Evolutionary conservation across 768 basidiomycete genomes (phyloP).

Genomic region (Rubroboletus pulcherrimus): DNA sequence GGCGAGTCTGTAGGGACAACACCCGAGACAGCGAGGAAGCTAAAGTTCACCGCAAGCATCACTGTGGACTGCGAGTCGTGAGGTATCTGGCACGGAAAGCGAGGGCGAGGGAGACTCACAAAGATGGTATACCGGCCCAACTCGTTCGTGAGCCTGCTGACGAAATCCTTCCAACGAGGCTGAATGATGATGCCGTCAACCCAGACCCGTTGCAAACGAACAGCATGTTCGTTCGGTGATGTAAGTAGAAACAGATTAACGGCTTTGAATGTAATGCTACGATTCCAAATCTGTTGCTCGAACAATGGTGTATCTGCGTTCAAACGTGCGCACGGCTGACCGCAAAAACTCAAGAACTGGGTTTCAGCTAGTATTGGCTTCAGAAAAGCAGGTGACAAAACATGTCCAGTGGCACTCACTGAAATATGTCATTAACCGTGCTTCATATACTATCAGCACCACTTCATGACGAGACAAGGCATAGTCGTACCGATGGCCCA

Average conservation of each 20-base stretch:
- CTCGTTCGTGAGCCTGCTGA: constrained; percentile 4
- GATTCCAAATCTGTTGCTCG: constrained; percentile 6
- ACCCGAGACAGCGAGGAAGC: constrained; percentile 12
- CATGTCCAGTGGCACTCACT: constrained; percentile 1
- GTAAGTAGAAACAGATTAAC: constrained; percentile 1
- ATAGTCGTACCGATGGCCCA: constrained; percentile 14
- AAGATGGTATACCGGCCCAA: constrained; percentile 10
- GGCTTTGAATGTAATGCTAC: not conserved
- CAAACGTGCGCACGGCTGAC: constrained; percentile 11
- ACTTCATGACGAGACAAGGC: not conserved
- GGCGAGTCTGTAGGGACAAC: not conserved
- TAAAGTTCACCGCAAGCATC: constrained; percentile 14
- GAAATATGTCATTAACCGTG: constrained; percentile 9
- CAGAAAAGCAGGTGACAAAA: not conserved
- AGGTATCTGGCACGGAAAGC: not conserved
- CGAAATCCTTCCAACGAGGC: constrained; percentile 12
- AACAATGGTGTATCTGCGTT: constrained; percentile 9
- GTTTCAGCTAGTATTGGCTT: constrained; percentile 5
- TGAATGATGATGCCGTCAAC: constrained; percentile 9
- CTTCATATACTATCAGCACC: constrained; percentile 1
- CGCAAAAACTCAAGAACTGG: constrained; percentile 11
- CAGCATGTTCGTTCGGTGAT: constrained; percentile 6
- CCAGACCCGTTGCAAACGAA: constrained; percentile 12
- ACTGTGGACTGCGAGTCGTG: constrained; percentile 11
- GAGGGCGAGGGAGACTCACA: not conserved